Conservation (phyloP, 1,139 yeast species). For the Candida anutae region DNA sequence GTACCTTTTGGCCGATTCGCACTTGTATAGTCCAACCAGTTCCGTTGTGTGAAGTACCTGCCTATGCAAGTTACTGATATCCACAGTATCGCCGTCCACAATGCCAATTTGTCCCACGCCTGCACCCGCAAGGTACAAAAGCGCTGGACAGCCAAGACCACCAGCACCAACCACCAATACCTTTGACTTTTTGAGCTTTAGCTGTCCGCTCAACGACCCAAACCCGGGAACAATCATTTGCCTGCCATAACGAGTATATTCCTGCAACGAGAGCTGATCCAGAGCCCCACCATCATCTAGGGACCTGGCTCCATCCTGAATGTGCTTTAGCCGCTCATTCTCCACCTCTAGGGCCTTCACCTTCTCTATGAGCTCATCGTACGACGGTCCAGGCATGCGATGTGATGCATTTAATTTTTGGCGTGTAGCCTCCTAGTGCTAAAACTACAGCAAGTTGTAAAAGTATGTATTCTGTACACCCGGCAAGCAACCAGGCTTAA, state of each 20-base stretch:
- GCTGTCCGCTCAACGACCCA: conserved; percentile 52
- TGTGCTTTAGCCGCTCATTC: conserved; percentile 12
- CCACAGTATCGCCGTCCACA: conserved; percentile 82
- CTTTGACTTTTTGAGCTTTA: conserved; percentile 45
- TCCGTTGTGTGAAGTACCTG: conserved; percentile 73
- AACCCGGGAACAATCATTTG: conserved; percentile 88
- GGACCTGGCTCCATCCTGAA: background rate
- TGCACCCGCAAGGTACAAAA: conserved; percentile 77
- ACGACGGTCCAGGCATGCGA: no score
- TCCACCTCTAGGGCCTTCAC: conserved; percentile 18
- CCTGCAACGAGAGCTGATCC: conserved; percentile 47
- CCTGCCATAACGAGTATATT: conserved; percentile 80
- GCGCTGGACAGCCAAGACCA: conserved; percentile 91
- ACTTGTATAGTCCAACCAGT: conserved; percentile 62
- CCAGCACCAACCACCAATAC: conserved; percentile 92
- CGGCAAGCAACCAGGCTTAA: no score
- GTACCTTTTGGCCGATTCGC: conserved; percentile 63
- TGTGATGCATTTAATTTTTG: no score
- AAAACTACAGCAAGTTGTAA: no score
- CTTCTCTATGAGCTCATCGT: no score
- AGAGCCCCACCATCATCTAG: no score
- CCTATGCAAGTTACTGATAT: conserved; percentile 77
- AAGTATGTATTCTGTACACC: no score
- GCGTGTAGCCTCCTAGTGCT: no score
- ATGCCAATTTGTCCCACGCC: conserved; percentile 86